Conservation (phyloP, 345 rosid species). For the Gossypium sturtianum region DNA sequence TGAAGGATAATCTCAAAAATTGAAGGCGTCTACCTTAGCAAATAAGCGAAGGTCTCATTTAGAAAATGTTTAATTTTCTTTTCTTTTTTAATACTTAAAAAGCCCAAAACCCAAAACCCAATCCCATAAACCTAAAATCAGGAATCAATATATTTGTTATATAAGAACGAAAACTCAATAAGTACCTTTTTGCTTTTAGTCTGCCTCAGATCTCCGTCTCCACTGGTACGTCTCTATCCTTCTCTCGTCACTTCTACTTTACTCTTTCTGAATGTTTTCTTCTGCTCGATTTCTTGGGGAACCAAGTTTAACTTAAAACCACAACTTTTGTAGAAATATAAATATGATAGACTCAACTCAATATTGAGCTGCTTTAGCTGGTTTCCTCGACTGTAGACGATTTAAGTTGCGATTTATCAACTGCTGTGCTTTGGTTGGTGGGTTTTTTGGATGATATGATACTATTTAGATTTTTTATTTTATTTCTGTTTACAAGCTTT, state of each 20-base stretch:
- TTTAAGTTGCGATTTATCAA: not conserved
- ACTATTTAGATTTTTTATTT: not conserved
- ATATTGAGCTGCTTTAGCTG: not conserved
- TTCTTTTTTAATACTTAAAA: too few species aligned
- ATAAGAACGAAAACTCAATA: constrained; percentile 18
- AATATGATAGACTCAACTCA: not conserved
- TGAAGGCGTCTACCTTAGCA: too few species aligned
- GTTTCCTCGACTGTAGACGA: not conserved
- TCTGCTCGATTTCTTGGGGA: not conserved
- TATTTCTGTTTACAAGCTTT: not conserved
- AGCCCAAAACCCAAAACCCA: not conserved
- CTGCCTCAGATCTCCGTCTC: constrained; percentile 7
- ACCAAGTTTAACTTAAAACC: not conserved
- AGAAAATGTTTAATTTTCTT: too few species aligned
- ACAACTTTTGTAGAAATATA: not conserved
- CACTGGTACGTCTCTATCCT: constrained; percentile 8
- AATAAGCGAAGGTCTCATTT: too few species aligned
- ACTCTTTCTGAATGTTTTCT: not conserved
- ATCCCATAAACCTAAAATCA: not conserved
- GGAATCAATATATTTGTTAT: too few species aligned
- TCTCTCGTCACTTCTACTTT: not conserved
- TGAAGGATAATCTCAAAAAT: too few species aligned
- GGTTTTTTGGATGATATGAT: not conserved
- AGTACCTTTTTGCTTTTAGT: not conserved
- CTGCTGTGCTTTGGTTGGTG: not conserved